phyloP scores from a whole-genome alignment of 2,329 filamentous ascomycete genomes.

The Immersiporthe knoxdaviesiana region DNA sequence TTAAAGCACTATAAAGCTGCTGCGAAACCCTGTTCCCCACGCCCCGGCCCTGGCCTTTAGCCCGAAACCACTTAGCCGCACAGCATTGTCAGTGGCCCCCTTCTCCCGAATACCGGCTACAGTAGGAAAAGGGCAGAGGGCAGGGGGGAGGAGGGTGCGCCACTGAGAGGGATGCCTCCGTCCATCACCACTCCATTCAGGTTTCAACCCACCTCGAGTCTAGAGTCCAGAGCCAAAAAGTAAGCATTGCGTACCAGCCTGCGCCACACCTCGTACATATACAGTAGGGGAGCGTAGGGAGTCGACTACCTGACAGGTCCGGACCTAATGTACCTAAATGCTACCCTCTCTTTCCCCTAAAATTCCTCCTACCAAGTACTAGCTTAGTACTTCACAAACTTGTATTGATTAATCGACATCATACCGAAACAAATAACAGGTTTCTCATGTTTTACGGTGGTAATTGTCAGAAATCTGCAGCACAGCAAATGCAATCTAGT shows the following conservation, averaged over 20 bases:
- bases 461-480: not conserved
- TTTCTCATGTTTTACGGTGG: not conserved
- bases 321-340: not conserved
- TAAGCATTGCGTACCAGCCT: constrained; percentile 12
- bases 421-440: not conserved
- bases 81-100: not conserved
- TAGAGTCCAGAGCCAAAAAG: too few relatives aligned
- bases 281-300: too few relatives aligned
- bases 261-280: constrained; percentile 1
- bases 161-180: not conserved
- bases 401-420: not conserved
- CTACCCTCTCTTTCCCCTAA: too few relatives aligned
- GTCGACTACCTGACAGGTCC: not conserved
- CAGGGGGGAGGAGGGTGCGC: not conserved
- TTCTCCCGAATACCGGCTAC: not conserved
- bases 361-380: too few relatives aligned
- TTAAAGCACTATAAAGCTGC: not conserved
- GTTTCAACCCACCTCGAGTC: too few relatives aligned
- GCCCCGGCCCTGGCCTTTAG: not conserved
- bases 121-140: too few relatives aligned
- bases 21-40: constrained; percentile 14
- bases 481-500: too few relatives aligned
- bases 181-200: not conserved
- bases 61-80: constrained; percentile 1
- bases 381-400: too few relatives aligned